These are phyloP conservation scores for Backusella australiensis DNA, from an alignment of 192 early-diverging fungal species.

Conservation along the genomic window DNA sequence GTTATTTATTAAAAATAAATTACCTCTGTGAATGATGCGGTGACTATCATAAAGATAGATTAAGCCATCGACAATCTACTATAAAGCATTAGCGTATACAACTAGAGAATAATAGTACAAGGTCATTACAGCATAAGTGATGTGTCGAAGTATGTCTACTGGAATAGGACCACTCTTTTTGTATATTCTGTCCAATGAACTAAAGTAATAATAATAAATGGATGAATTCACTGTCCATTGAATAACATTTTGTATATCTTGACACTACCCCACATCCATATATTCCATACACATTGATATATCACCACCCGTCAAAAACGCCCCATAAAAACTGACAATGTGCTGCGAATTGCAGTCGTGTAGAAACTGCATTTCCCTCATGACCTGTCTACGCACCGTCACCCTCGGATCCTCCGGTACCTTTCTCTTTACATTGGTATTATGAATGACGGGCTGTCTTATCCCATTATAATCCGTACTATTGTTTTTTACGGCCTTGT, in stretches of 20 bases:
- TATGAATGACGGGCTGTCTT: neutral
- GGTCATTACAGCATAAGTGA: conserved; percentile 70
- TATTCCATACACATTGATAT: conserved; percentile 98
- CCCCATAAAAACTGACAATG: conserved; percentile 97
- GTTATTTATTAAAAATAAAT: neutral
- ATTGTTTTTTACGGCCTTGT: neutral
- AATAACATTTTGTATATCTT: neutral
- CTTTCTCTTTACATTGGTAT: neutral
- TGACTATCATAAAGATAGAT: conserved; percentile 88
- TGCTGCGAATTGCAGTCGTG: conserved; percentile 93
- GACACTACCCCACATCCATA: conserved; percentile 80
- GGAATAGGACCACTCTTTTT: conserved; percentile 89
- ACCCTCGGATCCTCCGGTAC: conserved; percentile 52
- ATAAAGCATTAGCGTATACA: neutral
- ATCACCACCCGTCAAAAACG: conserved; percentile 79
- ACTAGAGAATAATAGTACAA: neutral
- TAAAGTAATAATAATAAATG: conserved; percentile 12
- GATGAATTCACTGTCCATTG: neutral
- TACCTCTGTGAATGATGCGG: conserved; percentile 94
- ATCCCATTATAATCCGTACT: neutral
- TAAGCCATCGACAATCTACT: conserved; percentile 65
- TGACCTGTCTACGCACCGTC: conserved; percentile 81
- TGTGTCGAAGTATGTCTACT: conserved; percentile 81
- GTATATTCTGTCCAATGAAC: conserved; percentile 90
- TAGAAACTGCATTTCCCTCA: conserved; percentile 94